Evolutionary conservation across 2,329 filamentous ascomycete genomes (phyloP).

Genomic region (Monosporascus sp.): DNA sequence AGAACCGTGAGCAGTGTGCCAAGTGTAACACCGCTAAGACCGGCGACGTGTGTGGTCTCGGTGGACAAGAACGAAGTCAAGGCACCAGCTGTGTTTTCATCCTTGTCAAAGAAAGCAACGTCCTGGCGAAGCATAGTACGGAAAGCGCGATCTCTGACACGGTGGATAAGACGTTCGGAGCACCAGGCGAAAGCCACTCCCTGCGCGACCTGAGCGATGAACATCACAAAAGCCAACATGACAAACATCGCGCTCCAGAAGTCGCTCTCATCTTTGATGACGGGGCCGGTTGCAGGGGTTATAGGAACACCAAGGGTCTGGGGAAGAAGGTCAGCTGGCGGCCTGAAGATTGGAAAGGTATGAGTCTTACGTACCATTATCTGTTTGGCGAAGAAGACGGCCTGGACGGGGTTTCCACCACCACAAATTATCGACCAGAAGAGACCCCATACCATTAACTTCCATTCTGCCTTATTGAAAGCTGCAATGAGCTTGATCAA

Average conservation of each 20-base stretch:
- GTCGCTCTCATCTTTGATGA: slow-evolving; percentile 64
- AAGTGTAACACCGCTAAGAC: slow-evolving; percentile 80
- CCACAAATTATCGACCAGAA: slow-evolving; percentile 72
- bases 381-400: slow-evolving; percentile 85
- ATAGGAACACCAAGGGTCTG: slow-evolving; percentile 33
- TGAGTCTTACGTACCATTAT: slow-evolving; percentile 59
- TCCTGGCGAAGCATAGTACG: slow-evolving; percentile 87
- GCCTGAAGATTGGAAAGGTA: background rate
- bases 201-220: slow-evolving; percentile 63
- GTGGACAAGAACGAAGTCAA: slow-evolving; percentile 85
- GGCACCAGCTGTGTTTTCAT: slow-evolving; percentile 84
- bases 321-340: slow-evolving; percentile 7
- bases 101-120: slow-evolving; percentile 83
- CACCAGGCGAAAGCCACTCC: slow-evolving; percentile 75
- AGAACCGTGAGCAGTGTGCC: slow-evolving; percentile 77
- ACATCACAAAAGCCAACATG: slow-evolving; percentile 71
- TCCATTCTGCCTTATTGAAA: slow-evolving; percentile 72
- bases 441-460: slow-evolving; percentile 67
- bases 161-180: slow-evolving; percentile 79
- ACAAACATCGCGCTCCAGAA: slow-evolving; percentile 90
- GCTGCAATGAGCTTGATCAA: slow-evolving; percentile 73
- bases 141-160: slow-evolving; percentile 78
- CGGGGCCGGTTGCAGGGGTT: slow-evolving; percentile 41
- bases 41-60: slow-evolving; percentile 82
- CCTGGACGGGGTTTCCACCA: slow-evolving; percentile 69